Evolutionary conservation across 1,139 yeast species (phyloP), one percentile per base, ranked within the genome.

Genomic region (Pichia sp.): DNA sequence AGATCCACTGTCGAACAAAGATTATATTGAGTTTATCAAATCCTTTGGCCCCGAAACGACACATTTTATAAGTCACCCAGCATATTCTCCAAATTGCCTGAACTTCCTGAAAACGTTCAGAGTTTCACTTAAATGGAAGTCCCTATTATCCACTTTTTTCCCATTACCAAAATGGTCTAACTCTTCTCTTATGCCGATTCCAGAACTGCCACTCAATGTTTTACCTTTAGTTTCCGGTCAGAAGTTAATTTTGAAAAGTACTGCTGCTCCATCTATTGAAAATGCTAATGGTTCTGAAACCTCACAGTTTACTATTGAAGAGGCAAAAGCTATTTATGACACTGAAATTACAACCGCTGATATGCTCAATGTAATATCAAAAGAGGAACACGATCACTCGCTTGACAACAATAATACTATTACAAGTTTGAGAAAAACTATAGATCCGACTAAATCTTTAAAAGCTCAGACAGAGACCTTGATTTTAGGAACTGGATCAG

Each of bases 401-500:
- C 32, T 48, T 9, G 35, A 33, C 6, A 42, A 41, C 32, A 37
- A 41, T n/a, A 28, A 44, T 29, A n/a, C 2, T 2, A 11, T 29
- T 9, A 29, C 38, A 11, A 28, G 35, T 3, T 39, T 52, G n/a
- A 34, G 39, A n/a, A 37, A 9, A 4, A 2, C 11, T 3, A 48
- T 53, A 4, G 54, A 53, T 39, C 4, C 11, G 2, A 35, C 26
- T 1, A 42, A 28, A 7, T 40, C 47, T n/a, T 47, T 75, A 45
- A 69, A 67, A 48, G 78, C 72, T 41, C 76, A 79, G 50, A 81
- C 86, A 0, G 92, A 87, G 55, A 67, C 84, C 0, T 67, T 85
- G 16, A 84, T 95, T 0, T 64, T 92, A 6, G 99, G 99, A 7
- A 92, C 98, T 0, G 98, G 98, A 0, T 84, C 95, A 29, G 95